These are phyloP conservation scores for Pugionium cornutum DNA, from an alignment of 345 rosid species.

Conservation along the genomic window DNA sequence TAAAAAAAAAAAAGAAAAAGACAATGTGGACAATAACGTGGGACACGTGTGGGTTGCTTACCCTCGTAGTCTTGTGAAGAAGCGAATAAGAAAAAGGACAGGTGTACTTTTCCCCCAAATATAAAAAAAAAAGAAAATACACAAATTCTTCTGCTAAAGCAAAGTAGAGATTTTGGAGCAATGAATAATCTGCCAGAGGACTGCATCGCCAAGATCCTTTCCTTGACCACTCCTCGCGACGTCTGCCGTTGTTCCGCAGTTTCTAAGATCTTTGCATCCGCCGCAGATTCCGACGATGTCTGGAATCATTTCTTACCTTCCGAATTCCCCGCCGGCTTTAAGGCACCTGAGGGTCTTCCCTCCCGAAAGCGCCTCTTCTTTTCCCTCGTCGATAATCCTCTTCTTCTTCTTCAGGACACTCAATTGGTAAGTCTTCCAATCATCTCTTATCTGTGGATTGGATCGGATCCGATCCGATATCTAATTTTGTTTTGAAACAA, in stretches of 20 bases:
- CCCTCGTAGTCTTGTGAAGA: neutral
- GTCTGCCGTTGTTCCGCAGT: constrained; percentile 54
- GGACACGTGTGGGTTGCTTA: no score
- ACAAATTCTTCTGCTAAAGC: no score
- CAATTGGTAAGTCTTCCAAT: constrained; percentile 39
- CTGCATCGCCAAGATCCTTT: constrained; percentile 56
- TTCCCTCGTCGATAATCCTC: constrained; percentile 50
- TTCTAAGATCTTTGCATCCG: constrained; percentile 56
- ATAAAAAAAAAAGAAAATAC: no score
- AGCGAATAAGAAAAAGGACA: constrained; percentile 19
- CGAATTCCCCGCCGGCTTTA: constrained; percentile 43
- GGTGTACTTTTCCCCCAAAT: neutral
- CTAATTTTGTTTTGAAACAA: neutral
- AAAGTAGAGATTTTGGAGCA: neutral
- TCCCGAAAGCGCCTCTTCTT: constrained; percentile 57
- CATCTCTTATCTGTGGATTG: neutral
- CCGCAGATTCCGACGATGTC: constrained; percentile 55
- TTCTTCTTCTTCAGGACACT: constrained; percentile 45
- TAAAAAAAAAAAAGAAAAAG: no score
- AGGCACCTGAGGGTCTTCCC: constrained; percentile 22
- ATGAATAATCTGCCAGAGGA: constrained; percentile 53
- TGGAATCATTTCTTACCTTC: constrained; percentile 67
- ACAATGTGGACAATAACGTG: no score
- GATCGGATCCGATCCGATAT: neutral
- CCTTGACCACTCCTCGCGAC: constrained; percentile 60